Evolutionary conservation across 2,329 filamentous ascomycete species (phyloP).

Genomic region (Trichoderma koningii): DNA sequence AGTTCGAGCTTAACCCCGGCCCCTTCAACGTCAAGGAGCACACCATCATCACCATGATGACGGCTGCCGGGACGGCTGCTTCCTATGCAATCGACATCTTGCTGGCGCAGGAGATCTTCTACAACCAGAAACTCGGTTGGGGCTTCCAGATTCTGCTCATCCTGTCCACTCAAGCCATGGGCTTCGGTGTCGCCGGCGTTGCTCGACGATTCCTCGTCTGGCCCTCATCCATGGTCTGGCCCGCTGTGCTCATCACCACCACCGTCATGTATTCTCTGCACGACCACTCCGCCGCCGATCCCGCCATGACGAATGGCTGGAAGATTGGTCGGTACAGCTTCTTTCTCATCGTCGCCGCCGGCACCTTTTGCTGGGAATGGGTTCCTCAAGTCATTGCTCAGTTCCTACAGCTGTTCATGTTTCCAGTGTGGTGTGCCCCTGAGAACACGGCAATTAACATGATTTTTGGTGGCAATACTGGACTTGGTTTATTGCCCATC

Average conservation of each 20-base stretch:
- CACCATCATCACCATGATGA: slow-evolving; percentile 52
- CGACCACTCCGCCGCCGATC: slow-evolving; percentile 57
- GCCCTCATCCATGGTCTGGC: slow-evolving; percentile 67
- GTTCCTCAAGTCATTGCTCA: slow-evolving; percentile 61
- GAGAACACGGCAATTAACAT: slow-evolving; percentile 64
- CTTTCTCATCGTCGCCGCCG: slow-evolving; percentile 55
- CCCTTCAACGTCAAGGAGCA: slow-evolving; percentile 52
- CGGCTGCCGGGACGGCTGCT: slow-evolving; percentile 41
- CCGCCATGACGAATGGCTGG: slow-evolving; percentile 58
- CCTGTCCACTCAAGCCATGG: slow-evolving; percentile 63
- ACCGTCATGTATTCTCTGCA: slow-evolving; percentile 67
- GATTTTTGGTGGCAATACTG: slow-evolving; percentile 63
- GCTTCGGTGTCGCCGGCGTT: slow-evolving; percentile 64
- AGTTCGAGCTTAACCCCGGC: slow-evolving; percentile 44
- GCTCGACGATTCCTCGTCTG: slow-evolving; percentile 60
- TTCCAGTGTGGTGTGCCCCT: slow-evolving; percentile 63
- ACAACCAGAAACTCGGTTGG: slow-evolving; percentile 54
- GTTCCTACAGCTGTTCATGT: slow-evolving; percentile 61
- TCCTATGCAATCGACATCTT: slow-evolving; percentile 47
- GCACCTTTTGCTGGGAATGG: slow-evolving; percentile 60
- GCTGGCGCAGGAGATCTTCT: slow-evolving; percentile 50
- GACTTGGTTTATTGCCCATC: slow-evolving; percentile 63
- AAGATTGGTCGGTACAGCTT: slow-evolving; percentile 58
- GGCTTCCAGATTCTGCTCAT: slow-evolving; percentile 61
- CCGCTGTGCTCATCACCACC: slow-evolving; percentile 60